These are phyloP conservation scores for Odontarrhena argentea DNA, from an alignment of 345 rosid species.

Conservation along the genomic window DNA sequence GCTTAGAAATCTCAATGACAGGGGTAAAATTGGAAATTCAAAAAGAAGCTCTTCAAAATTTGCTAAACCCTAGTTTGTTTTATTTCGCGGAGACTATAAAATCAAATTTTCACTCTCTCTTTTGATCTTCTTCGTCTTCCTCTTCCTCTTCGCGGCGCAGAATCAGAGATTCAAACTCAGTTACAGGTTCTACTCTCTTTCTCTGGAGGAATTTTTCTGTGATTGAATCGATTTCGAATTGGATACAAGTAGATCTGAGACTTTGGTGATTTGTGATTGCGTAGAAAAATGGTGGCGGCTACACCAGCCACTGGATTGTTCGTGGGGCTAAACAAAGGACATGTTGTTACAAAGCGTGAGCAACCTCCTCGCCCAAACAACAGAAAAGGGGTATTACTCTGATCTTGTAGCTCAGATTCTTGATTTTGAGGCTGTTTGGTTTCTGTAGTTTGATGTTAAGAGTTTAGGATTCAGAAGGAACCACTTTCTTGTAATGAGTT, in stretches of 20 bases:
- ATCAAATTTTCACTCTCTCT: not conserved
- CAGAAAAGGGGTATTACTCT: conserved; percentile 34
- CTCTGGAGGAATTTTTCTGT: no score
- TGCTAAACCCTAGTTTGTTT: conserved; percentile 13
- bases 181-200: not conserved
- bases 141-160: conserved; percentile 10
- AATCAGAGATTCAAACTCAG: conserved; percentile 13
- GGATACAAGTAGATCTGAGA: not conserved
- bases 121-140: not conserved
- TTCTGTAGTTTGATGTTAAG: not conserved
- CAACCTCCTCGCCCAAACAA: conserved; percentile 39
- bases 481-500: no score
- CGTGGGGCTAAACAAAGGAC: conserved; percentile 41
- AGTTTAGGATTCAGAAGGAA: no score
- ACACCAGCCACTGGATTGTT: conserved; percentile 31
- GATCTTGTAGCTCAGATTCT: not conserved
- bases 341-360: conserved; percentile 37
- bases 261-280: not conserved
- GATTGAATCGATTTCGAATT: no score
- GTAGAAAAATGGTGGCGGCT: conserved; percentile 25
- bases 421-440: no score
- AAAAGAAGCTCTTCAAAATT: not conserved
- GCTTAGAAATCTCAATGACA: not conserved
- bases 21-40: conserved; percentile 12
- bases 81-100: conserved; percentile 4